Evolutionary conservation across 1,284 basidiomycete genomes (phyloP).

Genomic region (Albatrellus sp.): DNA sequence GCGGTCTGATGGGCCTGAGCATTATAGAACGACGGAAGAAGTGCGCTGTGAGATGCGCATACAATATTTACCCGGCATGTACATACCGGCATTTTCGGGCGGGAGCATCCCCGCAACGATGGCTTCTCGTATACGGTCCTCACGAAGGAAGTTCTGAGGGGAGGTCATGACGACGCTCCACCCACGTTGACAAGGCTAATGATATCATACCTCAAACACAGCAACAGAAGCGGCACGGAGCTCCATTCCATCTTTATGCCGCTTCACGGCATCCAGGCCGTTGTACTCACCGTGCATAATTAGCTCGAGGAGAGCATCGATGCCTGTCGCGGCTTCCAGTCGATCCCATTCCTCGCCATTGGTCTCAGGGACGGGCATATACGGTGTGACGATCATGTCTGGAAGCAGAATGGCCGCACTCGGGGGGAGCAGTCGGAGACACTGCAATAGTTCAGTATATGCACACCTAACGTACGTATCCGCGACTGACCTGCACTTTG

Average conservation of each 20-base stretch:
- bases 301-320: conserved; percentile 66
- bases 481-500: conserved; percentile 62
- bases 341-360: conserved; percentile 84
- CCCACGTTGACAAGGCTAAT: background rate
- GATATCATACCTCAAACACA: conserved; percentile 53
- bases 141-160: conserved; percentile 57
- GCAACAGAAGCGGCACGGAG: conserved; percentile 48
- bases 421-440: conserved; percentile 52
- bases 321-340: conserved; percentile 58
- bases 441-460: conserved; percentile 24
- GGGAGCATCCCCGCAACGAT: conserved; percentile 61
- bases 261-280: conserved; percentile 41
- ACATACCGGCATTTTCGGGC: conserved; percentile 27
- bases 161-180: background rate
- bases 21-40: background rate
- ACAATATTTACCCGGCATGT: background rate
- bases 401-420: conserved; percentile 50
- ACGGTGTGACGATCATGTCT: conserved; percentile 56
- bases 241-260: conserved; percentile 49
- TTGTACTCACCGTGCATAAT: conserved; percentile 72
- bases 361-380: conserved; percentile 72
- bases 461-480: background rate
- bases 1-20: conserved; percentile 23
- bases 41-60: too few relatives aligned
- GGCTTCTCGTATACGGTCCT: conserved; percentile 52